Base-by-base conservation (phyloP, 2,329 filamentous ascomycete genomes). In the Colletotrichum karsti region DNA sequence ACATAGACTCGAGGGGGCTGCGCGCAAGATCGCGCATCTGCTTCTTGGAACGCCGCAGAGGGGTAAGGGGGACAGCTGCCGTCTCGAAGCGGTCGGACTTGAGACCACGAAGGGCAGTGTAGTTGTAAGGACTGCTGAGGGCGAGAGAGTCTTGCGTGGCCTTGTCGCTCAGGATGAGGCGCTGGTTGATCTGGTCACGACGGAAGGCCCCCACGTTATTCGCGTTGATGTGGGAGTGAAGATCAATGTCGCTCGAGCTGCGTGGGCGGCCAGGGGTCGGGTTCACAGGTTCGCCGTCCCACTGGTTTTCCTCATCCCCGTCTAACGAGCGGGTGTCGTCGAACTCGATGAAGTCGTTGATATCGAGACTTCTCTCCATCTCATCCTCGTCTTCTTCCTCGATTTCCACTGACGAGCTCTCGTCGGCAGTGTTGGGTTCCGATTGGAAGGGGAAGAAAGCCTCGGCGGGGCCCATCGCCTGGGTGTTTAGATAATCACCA, bases 141-240 rank as follows among this genome's bases (percentile, higher is more conserved):
- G 88, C 85, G 26, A 92, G 82, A 41, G 90, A 90, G 73, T 91
- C 87, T 64, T 87, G 81, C 39, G 88, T 90, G 22, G 87, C 87
- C 73, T 88, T 86, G 74, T 86, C 87, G 79, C 87, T 89, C 70
- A 87, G 78, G 66, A 90, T 88, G 67, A 90, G 81, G 72, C 88
- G 85, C 75, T 88, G 85, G 75, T 88, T 88, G 83, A 83, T 89
- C 76, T 88, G 90, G 77, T 88, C 91, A 71, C 84, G 88, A 63
- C 92, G 92, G 84, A 96, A 97, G 1, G 93, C 92, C 39, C 92
- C 92, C 37, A 96, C 92, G 13, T 91, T 88, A 63, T 90, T 88
- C 8, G 85, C 80, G 66, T 88, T 88, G 71, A 89, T 88, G 73
- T 92, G 90, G 41, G 94, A 88, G 10, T 79, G 76, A 8, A 82